Conservation (phyloP, 768 basidiomycete species). For the Clavulina sp. region DNA sequence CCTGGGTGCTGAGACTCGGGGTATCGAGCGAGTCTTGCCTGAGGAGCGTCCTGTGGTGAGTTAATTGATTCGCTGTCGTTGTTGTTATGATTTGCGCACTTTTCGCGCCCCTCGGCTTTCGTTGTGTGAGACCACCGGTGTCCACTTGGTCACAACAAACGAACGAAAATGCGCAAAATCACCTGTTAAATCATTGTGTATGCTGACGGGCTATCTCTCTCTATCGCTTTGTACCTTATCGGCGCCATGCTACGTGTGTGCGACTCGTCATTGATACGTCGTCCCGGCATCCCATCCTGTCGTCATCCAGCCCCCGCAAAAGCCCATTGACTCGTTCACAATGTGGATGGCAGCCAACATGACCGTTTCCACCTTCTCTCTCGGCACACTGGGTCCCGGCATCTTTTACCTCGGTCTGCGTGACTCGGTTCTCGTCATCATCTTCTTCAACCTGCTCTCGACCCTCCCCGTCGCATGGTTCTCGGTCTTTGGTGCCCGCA, state of each 20-base stretch:
- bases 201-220: too few species aligned
- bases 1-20: constrained; percentile 23
- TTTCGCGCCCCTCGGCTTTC: too few species aligned
- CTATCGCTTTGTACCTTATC: too few species aligned
- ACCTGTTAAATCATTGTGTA: too few species aligned
- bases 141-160: too few species aligned
- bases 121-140: too few species aligned
- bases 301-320: constrained; percentile 5
- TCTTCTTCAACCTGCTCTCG: constrained; percentile 26
- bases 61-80: too few species aligned
- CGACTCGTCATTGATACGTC: too few species aligned
- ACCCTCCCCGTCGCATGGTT: constrained; percentile 21
- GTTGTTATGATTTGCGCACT: too few species aligned
- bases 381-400: constrained; percentile 23
- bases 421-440: constrained; percentile 23
- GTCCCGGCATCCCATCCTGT: too few species aligned
- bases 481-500: constrained; percentile 24
- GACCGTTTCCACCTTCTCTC: constrained; percentile 20
- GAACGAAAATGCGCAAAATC: too few species aligned
- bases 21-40: constrained; percentile 21
- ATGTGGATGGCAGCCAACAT: constrained; percentile 22
- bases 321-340: constrained; percentile 5
- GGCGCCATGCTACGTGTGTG: too few species aligned
- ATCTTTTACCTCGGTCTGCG: constrained; percentile 22
- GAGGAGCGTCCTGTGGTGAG: constrained; percentile 14